Evolutionary conservation across 768 basidiomycete genomes (phyloP), one percentile per base, ranked within the genome.

Genomic region (Boletus barrowsii): DNA sequence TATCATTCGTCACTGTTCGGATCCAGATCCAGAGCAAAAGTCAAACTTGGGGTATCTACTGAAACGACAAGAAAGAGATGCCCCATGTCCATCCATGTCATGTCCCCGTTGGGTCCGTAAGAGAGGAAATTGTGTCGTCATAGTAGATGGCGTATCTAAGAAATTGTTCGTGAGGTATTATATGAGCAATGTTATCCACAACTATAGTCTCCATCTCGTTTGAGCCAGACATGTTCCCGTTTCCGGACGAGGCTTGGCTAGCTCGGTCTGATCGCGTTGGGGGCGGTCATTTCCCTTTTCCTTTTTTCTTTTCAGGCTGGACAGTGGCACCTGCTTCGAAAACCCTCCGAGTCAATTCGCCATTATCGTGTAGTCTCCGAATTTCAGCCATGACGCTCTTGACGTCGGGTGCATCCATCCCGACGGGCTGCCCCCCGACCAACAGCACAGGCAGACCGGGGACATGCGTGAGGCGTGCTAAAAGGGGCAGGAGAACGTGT

Each of bases 401-500:
- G 11, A 50, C 26, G n/a, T 69, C 55, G 0, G 47, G 5, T 0
- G 56, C 32, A 2, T 52, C 58, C 0, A 76, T 66, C 15, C 83
- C 83, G 15, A 87, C 71, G 15, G 79, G 67, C 44, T 76, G 74
- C 35, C 90, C 90, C 17, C 83, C 85, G 42, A 93, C 68, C 49
- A 93, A 74, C 5, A 92, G 77, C 30, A 90, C 66, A 15, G 90
- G 88, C 8, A 91, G 72, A 15, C 82, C 78, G 1, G 73, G 57
- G 4, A 75, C 64, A 15, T 69, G 70, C 0, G 87, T 87, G 37
- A 92, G 73, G 0, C 90, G 84, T 13, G 66, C 62, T 42, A 92
- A 75, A 24, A 91, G 73, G 2, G 87, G 83, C 5, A 69, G 67
- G 22, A 93, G 73, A 24, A 89, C 82, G 0, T 78, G 73, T 5